phyloP scores from a whole-genome alignment of 805 yeast genomes.

The Aciculoconidium aculeatum region DNA sequence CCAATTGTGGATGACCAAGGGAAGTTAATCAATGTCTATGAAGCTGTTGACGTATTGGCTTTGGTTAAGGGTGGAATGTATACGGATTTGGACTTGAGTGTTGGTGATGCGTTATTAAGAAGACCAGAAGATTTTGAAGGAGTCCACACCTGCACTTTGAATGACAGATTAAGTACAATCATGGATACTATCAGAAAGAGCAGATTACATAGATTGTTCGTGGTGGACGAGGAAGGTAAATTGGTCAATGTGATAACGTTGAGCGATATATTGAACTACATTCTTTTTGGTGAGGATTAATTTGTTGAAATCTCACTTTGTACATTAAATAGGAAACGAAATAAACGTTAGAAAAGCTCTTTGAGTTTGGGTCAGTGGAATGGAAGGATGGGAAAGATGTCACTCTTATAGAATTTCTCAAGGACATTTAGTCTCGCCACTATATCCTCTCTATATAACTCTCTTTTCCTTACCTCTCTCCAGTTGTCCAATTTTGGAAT shows the following conservation, averaged over 20 bases:
- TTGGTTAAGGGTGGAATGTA: constrained; percentile 92
- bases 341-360: background rate
- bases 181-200: constrained; percentile 91
- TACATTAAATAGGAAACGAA: too few relatives aligned
- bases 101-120: constrained; percentile 93
- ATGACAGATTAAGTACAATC: constrained; percentile 81
- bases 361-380: constrained; percentile 3
- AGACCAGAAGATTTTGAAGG: constrained; percentile 96
- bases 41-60: constrained; percentile 90
- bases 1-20: constrained; percentile 83
- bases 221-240: constrained; percentile 78
- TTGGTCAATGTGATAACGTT: constrained; percentile 81
- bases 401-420: too few relatives aligned
- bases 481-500: too few relatives aligned
- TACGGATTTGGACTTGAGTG: constrained; percentile 81
- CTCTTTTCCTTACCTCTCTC: too few relatives aligned
- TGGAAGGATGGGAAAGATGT: too few relatives aligned
- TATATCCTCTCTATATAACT: too few relatives aligned
- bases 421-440: too few relatives aligned
- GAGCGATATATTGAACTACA: constrained; percentile 83
- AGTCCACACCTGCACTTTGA: constrained; percentile 87
- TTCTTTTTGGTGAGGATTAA: constrained; percentile 56
- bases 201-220: constrained; percentile 84
- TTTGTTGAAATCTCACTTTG: too few relatives aligned
- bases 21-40: constrained; percentile 79